These are phyloP conservation scores for Laguncularia racemosa DNA, from an alignment of 345 rosid species.

Conservation along the genomic window DNA sequence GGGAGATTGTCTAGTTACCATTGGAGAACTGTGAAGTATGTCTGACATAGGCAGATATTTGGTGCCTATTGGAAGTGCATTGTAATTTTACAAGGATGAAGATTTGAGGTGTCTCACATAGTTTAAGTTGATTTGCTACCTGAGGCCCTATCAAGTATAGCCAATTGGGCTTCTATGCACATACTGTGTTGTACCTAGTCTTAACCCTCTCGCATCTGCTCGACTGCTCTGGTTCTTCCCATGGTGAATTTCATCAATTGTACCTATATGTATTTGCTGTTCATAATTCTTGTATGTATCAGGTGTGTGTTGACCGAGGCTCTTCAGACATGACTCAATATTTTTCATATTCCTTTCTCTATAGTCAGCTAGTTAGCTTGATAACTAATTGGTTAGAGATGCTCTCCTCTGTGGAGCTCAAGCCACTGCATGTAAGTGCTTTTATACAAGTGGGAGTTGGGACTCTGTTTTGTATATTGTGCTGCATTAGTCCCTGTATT, in stretches of 20 bases:
- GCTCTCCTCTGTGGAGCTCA: too few relatives aligned
- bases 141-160: constrained; percentile 41
- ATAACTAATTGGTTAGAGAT: too few relatives aligned
- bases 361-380: neutral
- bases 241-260: constrained; percentile 10
- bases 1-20: constrained; percentile 49
- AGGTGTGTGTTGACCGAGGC: constrained; percentile 5
- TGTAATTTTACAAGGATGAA: constrained; percentile 52
- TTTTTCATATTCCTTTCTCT: neutral
- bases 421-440: too few relatives aligned
- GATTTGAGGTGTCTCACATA: constrained; percentile 30
- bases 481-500: too few relatives aligned
- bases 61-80: constrained; percentile 26
- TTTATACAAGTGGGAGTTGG: too few relatives aligned
- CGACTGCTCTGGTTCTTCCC: constrained; percentile 17
- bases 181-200: constrained; percentile 27
- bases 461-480: too few relatives aligned
- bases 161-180: constrained; percentile 38
- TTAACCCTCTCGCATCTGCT: constrained; percentile 5
- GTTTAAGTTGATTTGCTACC: constrained; percentile 27
- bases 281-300: constrained; percentile 14
- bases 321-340: neutral
- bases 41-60: constrained; percentile 6
- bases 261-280: constrained; percentile 6
- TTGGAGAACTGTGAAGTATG: neutral